phyloP scores from a whole-genome alignment of 495 filamentous ascomycete species.

The Aspergillus ostianus region DNA sequence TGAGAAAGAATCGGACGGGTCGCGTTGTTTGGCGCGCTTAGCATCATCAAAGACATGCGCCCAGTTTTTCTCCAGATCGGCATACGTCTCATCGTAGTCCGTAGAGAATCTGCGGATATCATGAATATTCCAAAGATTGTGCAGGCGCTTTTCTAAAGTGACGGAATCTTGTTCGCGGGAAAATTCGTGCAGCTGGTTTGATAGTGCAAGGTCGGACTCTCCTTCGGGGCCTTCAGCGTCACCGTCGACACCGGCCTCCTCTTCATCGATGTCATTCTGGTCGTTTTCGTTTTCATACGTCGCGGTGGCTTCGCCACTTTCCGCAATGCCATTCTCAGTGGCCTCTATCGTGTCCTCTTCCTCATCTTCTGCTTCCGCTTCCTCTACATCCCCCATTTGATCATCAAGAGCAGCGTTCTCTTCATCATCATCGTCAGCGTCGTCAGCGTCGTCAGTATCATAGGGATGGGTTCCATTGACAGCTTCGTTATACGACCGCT shows the following conservation, averaged over 20 bases:
- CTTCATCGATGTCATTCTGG: slow-evolving; percentile 21
- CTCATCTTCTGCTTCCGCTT: slow-evolving; percentile 21
- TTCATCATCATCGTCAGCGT: slow-evolving; percentile 7
- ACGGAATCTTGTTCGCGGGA: slow-evolving; percentile 45
- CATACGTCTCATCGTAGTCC: slow-evolving; percentile 32
- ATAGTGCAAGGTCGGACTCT: slow-evolving; percentile 24
- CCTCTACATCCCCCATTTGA: slow-evolving; percentile 3
- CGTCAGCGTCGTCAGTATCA: slow-evolving; percentile 13
- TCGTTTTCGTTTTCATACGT: slow-evolving; percentile 24
- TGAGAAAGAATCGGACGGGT: slow-evolving; percentile 43
- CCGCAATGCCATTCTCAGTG: slow-evolving; percentile 18
- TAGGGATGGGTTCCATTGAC: slow-evolving; percentile 10
- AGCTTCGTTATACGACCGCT: slow-evolving; percentile 6
- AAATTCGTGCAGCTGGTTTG: slow-evolving; percentile 31
- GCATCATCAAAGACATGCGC: slow-evolving; percentile 30
- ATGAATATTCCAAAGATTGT: slow-evolving; percentile 57
- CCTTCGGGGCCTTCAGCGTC: slow-evolving; percentile 21
- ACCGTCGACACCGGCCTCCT: slow-evolving; percentile 21
- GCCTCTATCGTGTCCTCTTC: slow-evolving; percentile 19
- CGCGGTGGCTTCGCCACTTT: slow-evolving; percentile 24
- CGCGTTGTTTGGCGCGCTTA: slow-evolving; percentile 40
- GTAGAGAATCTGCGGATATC: slow-evolving; percentile 47
- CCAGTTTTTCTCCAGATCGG: slow-evolving; percentile 33
- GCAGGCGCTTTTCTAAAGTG: slow-evolving; percentile 59
- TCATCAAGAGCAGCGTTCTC: not conserved